These are phyloP conservation scores for Saccharomycopsis phalli DNA, from an alignment of 1,139 yeast species.

Conservation along the genomic window DNA sequence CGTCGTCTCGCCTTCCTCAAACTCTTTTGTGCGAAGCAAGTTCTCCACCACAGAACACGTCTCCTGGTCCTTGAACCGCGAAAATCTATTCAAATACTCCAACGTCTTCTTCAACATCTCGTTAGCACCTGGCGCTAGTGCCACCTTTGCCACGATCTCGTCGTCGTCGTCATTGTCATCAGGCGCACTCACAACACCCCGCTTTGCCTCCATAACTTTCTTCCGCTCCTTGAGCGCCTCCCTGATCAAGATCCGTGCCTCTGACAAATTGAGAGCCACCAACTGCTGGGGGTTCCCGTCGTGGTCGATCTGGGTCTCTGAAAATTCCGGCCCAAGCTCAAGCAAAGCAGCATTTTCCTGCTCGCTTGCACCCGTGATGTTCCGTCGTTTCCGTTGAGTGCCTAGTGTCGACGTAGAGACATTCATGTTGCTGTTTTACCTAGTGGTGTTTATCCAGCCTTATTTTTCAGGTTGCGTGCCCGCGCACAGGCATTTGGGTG, in stretches of 20 bases:
- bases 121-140: slow-evolving; percentile 50
- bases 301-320: slow-evolving; percentile 68
- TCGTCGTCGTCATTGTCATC: slow-evolving; percentile 34
- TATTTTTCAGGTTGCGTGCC: neutral
- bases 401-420: slow-evolving; percentile 85
- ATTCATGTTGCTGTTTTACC: slow-evolving; percentile 46
- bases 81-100: slow-evolving; percentile 76
- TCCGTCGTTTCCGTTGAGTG: slow-evolving; percentile 63
- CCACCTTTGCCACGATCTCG: slow-evolving; percentile 57
- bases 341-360: slow-evolving; percentile 88
- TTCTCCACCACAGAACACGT: slow-evolving; percentile 92
- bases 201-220: slow-evolving; percentile 36
- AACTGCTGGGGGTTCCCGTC: slow-evolving; percentile 69
- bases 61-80: slow-evolving; percentile 85
- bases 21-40: slow-evolving; percentile 55
- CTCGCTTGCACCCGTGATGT: slow-evolving; percentile 53
- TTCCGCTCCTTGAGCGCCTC: slow-evolving; percentile 82
- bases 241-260: slow-evolving; percentile 80
- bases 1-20: slow-evolving; percentile 33
- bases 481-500: neutral
- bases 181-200: slow-evolving; percentile 19
- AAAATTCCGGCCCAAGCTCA: slow-evolving; percentile 90
- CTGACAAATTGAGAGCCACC: slow-evolving; percentile 79
- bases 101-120: slow-evolving; percentile 85
- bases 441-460: too few relatives aligned